Percentiles rank a stretch among this genome's conserved stretches.
Evolutionary conservation across 1,284 basidiomycete genomes (phyloP).

Genomic region (Boletus smithii): DNA sequence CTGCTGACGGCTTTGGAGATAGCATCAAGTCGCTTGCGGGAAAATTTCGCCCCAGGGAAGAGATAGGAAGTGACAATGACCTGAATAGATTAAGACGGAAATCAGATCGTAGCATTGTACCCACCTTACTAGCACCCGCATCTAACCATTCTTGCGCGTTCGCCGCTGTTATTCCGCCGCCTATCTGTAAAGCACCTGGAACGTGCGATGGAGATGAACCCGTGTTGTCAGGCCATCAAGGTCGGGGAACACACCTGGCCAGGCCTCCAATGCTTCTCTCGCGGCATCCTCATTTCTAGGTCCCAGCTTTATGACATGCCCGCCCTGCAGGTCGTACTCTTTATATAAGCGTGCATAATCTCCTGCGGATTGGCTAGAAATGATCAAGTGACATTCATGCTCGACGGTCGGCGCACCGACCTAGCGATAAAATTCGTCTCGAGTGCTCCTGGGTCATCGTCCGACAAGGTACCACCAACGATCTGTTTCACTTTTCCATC

Average conservation of each 20-base stretch:
- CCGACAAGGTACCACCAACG: conserved; percentile 89
- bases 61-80: conserved; percentile 97
- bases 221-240: conserved; percentile 1
- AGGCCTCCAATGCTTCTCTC: conserved; percentile 73
- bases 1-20: conserved; percentile 74
- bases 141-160: conserved; percentile 88
- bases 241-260: conserved; percentile 59
- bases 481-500: conserved; percentile 97
- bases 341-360: conserved; percentile 84
- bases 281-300: conserved; percentile 88
- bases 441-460: conserved; percentile 59
- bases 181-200: conserved; percentile 79
- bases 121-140: conserved; percentile 88
- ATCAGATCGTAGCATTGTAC: not conserved
- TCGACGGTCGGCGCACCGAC: conserved; percentile 42
- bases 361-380: conserved; percentile 68
- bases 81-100: conserved; percentile 41
- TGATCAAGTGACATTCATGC: conserved; percentile 4
- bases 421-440: conserved; percentile 92
- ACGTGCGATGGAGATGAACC: conserved; percentile 7
- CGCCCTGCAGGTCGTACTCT: conserved; percentile 69
- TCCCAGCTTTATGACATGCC: conserved; percentile 97
- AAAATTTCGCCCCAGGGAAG: conserved; percentile 83
- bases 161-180: conserved; percentile 83
- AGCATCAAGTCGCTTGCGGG: conserved; percentile 63